These are phyloP conservation scores for Saprolegnia parasitica DNA, from an alignment of 352 stramenopile species.

Conservation along the genomic window DNA sequence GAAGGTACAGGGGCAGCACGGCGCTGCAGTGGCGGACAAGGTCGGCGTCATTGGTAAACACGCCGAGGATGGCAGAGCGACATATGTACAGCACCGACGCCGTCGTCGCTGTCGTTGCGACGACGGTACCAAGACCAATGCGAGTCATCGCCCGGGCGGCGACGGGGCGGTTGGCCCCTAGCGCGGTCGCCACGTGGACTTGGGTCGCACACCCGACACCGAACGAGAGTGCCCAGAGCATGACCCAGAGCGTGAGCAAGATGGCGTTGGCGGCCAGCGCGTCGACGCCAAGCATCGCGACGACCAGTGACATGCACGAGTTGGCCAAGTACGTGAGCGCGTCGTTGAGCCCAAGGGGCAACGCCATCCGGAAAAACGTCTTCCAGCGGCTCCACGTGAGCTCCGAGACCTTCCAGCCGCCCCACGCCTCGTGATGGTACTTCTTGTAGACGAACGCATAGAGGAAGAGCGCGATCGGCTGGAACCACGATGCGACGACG, in stretches of 20 bases:
- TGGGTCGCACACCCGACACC: conserved; percentile 65
- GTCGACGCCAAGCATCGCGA: conserved; percentile 59
- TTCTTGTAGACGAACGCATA: conserved; percentile 75
- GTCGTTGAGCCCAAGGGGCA: conserved; percentile 57
- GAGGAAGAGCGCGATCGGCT: conserved; percentile 61
- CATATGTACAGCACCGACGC: conserved; percentile 29
- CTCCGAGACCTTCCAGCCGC: conserved; percentile 52
- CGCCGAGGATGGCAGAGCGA: conserved; percentile 43
- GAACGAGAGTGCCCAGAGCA: conserved; percentile 53
- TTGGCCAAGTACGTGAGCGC: conserved; percentile 72
- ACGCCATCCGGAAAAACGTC: conserved; percentile 63
- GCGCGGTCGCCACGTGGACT: conserved; percentile 67
- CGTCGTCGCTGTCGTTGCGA: conserved; percentile 38
- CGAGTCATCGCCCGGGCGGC: conserved; percentile 50
- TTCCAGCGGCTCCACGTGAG: conserved; percentile 55
- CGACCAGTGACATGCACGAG: conserved; percentile 59
- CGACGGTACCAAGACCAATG: conserved; percentile 42
- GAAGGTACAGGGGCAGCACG: conserved; percentile 59
- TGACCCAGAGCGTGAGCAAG: conserved; percentile 56
- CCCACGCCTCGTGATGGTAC: conserved; percentile 66
- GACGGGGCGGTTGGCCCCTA: conserved; percentile 58
- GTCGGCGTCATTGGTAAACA: conserved; percentile 55
- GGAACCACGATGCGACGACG: conserved; percentile 73
- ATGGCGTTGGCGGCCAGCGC: conserved; percentile 75
- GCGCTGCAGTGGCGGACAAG: conserved; percentile 44